Evolutionary conservation across 75 land plant species (phyloP).

Genomic region (Adiantum capillusveneris): DNA sequence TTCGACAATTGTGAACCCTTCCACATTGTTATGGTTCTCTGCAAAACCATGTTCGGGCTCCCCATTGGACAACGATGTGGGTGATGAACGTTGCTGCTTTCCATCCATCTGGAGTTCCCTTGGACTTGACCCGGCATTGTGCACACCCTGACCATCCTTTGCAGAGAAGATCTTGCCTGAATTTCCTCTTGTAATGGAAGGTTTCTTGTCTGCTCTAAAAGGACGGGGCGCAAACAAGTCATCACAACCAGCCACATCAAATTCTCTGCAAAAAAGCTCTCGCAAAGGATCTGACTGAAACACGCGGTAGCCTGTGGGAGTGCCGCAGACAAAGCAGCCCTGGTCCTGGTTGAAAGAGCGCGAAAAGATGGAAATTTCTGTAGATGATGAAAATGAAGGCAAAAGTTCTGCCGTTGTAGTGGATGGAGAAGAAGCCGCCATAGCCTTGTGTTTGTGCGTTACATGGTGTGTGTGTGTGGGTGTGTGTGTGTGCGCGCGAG

Average conservation of each 20-base stretch:
- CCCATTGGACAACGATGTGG: no score
- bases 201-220: not conserved
- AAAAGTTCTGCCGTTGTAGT: conserved; percentile 5
- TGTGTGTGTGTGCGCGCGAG: no score
- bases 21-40: conserved; percentile 1
- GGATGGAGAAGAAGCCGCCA: conserved; percentile 1
- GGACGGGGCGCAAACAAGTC: not conserved
- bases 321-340: conserved; percentile 32
- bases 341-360: conserved; percentile 27
- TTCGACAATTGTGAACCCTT: conserved; percentile 45
- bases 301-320: conserved; percentile 25
- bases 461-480: no score
- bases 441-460: no score
- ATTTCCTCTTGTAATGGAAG: not conserved
- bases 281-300: conserved; percentile 33
- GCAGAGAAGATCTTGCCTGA: not conserved
- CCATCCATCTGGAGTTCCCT: not conserved
- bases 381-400: conserved; percentile 7
- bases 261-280: conserved; percentile 26
- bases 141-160: not conserved
- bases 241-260: conserved; percentile 16
- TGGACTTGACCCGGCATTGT: not conserved
- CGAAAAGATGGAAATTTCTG: not conserved
- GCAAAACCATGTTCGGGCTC: no score
- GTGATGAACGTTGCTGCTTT: not conserved